Evolutionary conservation across 768 basidiomycete genomes (phyloP).

Genomic region (Amanita subjunquillea): DNA sequence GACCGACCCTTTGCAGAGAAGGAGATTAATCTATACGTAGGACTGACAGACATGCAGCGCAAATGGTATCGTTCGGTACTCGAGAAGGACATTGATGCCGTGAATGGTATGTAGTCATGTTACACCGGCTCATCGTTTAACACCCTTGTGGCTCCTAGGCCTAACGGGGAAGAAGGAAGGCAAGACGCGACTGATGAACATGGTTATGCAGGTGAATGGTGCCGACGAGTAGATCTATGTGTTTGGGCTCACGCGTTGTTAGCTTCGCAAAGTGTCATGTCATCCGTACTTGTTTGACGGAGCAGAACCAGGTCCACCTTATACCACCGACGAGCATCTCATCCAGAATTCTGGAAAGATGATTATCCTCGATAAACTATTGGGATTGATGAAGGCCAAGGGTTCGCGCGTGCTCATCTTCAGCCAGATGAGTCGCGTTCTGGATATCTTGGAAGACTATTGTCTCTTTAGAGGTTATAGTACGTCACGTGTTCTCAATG

Average conservation of each 20-base stretch:
- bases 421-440: slow-evolving; percentile 98
- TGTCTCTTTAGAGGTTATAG: slow-evolving; percentile 86
- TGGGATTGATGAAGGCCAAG: slow-evolving; percentile 78
- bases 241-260: slow-evolving; percentile 3
- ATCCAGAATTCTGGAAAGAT: slow-evolving; percentile 94
- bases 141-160: slow-evolving; percentile 29
- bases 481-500: slow-evolving; percentile 27
- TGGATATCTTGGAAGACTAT: slow-evolving; percentile 96
- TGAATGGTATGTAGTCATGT: slow-evolving; percentile 56
- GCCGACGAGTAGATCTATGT: neutral
- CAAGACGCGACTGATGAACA: slow-evolving; percentile 94
- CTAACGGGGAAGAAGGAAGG: slow-evolving; percentile 97
- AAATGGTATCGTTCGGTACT: slow-evolving; percentile 96
- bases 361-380: slow-evolving; percentile 92
- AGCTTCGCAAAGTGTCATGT: slow-evolving; percentile 80
- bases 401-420: slow-evolving; percentile 96
- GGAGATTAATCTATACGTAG: slow-evolving; percentile 98
- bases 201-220: slow-evolving; percentile 85
- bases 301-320: slow-evolving; percentile 97
- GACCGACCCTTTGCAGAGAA: slow-evolving; percentile 52
- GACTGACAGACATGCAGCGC: slow-evolving; percentile 93
- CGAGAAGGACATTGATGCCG: slow-evolving; percentile 98
- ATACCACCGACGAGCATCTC: slow-evolving; percentile 96
- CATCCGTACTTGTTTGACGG: slow-evolving; percentile 92
- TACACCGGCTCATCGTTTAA: neutral